A percentile compares a stretch with the other conserved stretches of the same genome.
phyloP scores from a whole-genome alignment of 2,329 filamentous ascomycete genomes.

The Ophiostoma himal-ulmi region DNA sequence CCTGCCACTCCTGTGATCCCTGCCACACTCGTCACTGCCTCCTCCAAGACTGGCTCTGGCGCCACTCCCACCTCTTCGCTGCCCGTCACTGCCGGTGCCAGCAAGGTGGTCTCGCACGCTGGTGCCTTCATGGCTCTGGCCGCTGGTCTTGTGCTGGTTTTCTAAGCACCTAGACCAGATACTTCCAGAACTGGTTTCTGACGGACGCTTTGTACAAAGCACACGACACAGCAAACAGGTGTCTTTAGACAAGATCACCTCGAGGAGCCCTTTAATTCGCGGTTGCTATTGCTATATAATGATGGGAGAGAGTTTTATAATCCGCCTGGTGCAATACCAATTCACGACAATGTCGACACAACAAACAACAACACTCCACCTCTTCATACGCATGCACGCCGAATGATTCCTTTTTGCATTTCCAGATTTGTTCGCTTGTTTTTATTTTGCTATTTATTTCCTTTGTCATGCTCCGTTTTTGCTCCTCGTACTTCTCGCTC shows the following conservation, averaged over 20 bases:
- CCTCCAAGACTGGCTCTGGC: background rate
- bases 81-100: slow-evolving; percentile 24
- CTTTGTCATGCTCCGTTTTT: background rate
- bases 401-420: slow-evolving; percentile 5
- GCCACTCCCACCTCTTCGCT: background rate
- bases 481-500: background rate
- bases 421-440: background rate
- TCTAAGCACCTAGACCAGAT: slow-evolving; percentile 14
- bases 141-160: slow-evolving; percentile 19
- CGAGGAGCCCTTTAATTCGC: background rate
- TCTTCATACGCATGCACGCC: background rate
- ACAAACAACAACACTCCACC: slow-evolving; percentile 5
- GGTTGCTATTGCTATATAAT: slow-evolving; percentile 6
- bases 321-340: slow-evolving; percentile 5
- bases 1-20: background rate
- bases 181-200: background rate
- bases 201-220: background rate
- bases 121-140: slow-evolving; percentile 16
- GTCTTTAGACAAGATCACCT: slow-evolving; percentile 9
- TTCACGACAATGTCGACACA: slow-evolving; percentile 8
- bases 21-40: background rate
- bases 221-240: background rate
- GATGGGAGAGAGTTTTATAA: background rate
- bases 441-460: background rate
- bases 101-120: slow-evolving; percentile 2